Conservation (phyloP, 768 basidiomycete species). For the Podaxis sp. region DNA sequence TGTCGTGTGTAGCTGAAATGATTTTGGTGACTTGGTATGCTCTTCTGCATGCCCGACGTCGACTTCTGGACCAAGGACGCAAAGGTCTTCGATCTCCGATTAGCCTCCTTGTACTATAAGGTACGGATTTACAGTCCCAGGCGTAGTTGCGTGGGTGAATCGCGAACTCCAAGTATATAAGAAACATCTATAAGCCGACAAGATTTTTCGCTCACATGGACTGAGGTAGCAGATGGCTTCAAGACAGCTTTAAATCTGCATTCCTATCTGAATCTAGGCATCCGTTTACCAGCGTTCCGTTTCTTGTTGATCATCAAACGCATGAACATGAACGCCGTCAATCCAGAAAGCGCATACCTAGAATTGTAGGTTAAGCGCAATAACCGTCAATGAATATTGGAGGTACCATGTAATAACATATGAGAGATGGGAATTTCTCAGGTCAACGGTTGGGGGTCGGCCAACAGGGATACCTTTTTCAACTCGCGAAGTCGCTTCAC, state of each 20-base stretch:
- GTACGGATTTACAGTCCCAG: too few species aligned
- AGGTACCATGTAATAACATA: conserved; percentile 93
- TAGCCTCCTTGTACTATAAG: too few species aligned
- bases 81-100: too few species aligned
- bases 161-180: too few species aligned
- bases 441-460: conserved; percentile 73
- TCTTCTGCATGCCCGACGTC: too few species aligned
- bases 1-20: too few species aligned
- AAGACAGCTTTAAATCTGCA: neutral
- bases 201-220: too few species aligned
- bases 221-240: too few species aligned
- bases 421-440: conserved; percentile 91
- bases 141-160: too few species aligned
- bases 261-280: conserved; percentile 49
- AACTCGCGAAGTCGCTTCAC: conserved; percentile 57
- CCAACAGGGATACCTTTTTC: conserved; percentile 82
- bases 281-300: conserved; percentile 39
- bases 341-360: conserved; percentile 87
- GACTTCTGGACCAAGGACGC: too few species aligned
- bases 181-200: too few species aligned
- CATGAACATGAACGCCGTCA: conserved; percentile 81
- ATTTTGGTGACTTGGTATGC: too few species aligned
- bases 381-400: neutral
- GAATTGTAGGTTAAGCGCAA: neutral
- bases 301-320: conserved; percentile 58